Base-by-base conservation (phyloP, 331 rosid genomes). In the Pyracantha coccinea region DNA sequence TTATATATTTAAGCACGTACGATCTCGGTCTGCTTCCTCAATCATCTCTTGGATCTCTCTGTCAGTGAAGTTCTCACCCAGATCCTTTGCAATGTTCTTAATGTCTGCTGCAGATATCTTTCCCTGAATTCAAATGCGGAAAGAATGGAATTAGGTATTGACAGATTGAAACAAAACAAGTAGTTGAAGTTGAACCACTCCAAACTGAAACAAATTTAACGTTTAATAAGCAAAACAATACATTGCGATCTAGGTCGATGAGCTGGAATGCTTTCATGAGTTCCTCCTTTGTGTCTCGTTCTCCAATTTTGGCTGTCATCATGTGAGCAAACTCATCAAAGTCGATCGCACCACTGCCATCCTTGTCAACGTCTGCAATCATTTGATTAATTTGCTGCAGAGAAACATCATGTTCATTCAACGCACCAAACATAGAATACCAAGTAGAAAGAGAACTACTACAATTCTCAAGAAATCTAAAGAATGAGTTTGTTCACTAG, bases 311-410 rank as follows among this genome's bases (percentile, higher is more conserved):
- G 54, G 93, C 96, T 0, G 99, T 94, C 99, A 94, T 87, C 99
- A 92, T 94, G 81, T 91, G 77, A 77, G 79, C 95, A 85, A 94
- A 94, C 63, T 94, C 99, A 1, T 94, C 97, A 65, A 88, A 94
- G 59, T 92, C 99, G 60, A 94, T 94, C 66, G 96, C 89, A 76
- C 99, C 99, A 81, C 97, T 94, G 20, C 99, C 97, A 83, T 94
- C 99, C 89, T 87, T 94, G 81, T 94, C 97, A 68, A 94, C 99
- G 77, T 94, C 99, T 61, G 96, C 95, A 80, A 92, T 94, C 99
- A 94, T 94, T 88, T 94, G 88, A 45, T 72, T 72, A 35, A 94
- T 92, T 92, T 90, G 96, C 99, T 92, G 95, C 71, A 86, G 87
- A 62, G 66, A 68, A 69, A 58, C 24, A 65, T 33, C 69, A 77